Conservation (phyloP, 345 rosid genomes). For the Hibiscus trionum region DNA sequence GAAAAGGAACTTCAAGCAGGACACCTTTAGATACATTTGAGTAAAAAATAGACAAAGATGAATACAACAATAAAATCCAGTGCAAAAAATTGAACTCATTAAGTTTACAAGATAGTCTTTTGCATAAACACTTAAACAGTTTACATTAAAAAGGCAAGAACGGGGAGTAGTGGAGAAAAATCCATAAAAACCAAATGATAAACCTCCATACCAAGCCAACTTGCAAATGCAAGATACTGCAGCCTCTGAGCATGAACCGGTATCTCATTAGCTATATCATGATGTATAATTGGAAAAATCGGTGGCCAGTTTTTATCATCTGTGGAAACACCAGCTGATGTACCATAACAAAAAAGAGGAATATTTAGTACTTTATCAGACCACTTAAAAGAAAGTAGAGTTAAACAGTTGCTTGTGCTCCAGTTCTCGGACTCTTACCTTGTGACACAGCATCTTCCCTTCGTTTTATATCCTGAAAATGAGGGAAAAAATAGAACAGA, state of each 20-base stretch:
- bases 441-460: conserved; percentile 67
- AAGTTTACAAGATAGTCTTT: not conserved
- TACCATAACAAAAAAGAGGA: conserved; percentile 5
- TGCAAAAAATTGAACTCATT: not conserved
- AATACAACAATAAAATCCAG: not conserved
- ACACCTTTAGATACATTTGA: not conserved
- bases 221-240: conserved; percentile 95
- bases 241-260: conserved; percentile 90
- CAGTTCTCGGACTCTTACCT: conserved; percentile 25
- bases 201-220: conserved; percentile 76
- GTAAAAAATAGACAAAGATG: not conserved
- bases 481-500: not conserved
- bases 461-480: conserved; percentile 58
- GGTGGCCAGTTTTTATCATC: conserved; percentile 96
- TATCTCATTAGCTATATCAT: conserved; percentile 92
- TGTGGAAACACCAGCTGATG: conserved; percentile 63
- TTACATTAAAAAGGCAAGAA: not conserved
- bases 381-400: not conserved
- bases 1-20: not conserved
- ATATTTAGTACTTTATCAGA: not conserved
- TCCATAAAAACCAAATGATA: not conserved
- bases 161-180: not conserved
- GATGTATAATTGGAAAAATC: conserved; percentile 89
- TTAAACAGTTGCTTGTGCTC: not conserved
- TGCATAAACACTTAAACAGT: not conserved